A percentile compares a stretch with the other conserved stretches of the same genome.
phyloP scores from a whole-genome alignment of 352 stramenopile genomes.

The Phytophthora foliorum region DNA sequence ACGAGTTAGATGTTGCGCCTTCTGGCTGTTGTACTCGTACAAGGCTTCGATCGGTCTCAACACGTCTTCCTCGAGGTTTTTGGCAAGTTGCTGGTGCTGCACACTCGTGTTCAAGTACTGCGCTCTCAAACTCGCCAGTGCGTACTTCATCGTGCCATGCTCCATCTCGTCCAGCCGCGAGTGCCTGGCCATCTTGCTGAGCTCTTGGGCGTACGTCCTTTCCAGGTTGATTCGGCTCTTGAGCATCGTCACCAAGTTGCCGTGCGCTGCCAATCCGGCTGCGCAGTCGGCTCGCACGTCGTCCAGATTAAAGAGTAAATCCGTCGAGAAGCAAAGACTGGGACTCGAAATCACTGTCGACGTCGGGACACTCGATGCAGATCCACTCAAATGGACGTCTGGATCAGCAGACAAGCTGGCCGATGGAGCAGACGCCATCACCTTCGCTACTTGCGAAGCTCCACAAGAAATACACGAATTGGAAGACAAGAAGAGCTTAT shows the following conservation, averaged over 20 bases:
- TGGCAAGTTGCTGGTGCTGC: conserved; percentile 76
- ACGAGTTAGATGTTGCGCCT: conserved; percentile 62
- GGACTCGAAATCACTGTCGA: conserved; percentile 9
- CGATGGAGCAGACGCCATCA: conserved; percentile 7
- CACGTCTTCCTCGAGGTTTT: conserved; percentile 84
- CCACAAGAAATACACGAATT: neutral
- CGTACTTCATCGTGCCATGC: conserved; percentile 60
- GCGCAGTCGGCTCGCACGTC: conserved; percentile 62
- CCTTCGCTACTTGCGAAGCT: neutral
- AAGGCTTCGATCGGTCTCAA: conserved; percentile 74
- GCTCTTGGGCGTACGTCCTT: conserved; percentile 73
- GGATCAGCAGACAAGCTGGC: neutral
- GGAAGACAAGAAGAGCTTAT: neutral
- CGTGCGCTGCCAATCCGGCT: conserved; percentile 59
- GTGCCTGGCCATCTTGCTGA: conserved; percentile 68
- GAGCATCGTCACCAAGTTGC: conserved; percentile 69
- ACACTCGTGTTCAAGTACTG: conserved; percentile 89
- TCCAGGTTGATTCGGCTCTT: conserved; percentile 80
- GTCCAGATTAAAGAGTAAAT: conserved; percentile 84
- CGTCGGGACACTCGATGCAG: neutral
- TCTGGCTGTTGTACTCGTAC: conserved; percentile 63
- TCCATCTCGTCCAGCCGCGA: conserved; percentile 70
- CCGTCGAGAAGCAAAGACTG: conserved; percentile 73
- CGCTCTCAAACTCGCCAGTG: conserved; percentile 64
- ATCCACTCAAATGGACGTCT: conserved; percentile 1